Conservation (phyloP, 352 stramenopile genomes). For the Globisporangium viniferum region DNA sequence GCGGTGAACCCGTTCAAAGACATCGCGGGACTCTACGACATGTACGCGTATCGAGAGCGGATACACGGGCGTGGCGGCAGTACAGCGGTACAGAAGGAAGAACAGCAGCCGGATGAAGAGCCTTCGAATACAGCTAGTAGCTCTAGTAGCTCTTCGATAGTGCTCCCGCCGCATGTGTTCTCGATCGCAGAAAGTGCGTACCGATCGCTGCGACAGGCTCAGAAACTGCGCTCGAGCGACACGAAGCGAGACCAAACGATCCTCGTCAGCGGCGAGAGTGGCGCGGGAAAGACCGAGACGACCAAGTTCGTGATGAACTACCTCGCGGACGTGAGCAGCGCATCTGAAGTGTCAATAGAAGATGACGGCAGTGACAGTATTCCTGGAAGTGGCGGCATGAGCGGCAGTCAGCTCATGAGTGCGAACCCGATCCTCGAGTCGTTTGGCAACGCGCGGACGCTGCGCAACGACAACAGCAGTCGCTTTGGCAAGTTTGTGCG, state of each 20-base stretch:
- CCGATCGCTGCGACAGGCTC: conserved; percentile 36
- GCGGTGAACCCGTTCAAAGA: conserved; percentile 82
- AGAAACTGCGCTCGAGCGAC: conserved; percentile 34
- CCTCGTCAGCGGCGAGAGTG: conserved; percentile 48
- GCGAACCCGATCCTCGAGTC: conserved; percentile 84
- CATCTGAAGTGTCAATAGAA: conserved; percentile 16
- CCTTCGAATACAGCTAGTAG: conserved; percentile 4
- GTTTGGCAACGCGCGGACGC: conserved; percentile 80
- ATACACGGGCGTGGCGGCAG: conserved; percentile 11
- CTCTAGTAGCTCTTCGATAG: conserved; percentile 14
- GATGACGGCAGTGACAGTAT: neutral
- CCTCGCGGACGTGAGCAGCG: conserved; percentile 31
- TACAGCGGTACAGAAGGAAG: too few species aligned
- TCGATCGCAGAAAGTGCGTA: conserved; percentile 73
- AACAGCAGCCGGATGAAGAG: neutral
- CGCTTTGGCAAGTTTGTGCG: conserved; percentile 88
- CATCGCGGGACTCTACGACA: conserved; percentile 64
- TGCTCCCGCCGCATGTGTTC: conserved; percentile 78
- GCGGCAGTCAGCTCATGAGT: conserved; percentile 63
- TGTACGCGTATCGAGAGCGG: conserved; percentile 34
- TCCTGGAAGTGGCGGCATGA: conserved; percentile 30
- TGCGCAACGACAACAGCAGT: conserved; percentile 83
- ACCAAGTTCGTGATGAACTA: conserved; percentile 82
- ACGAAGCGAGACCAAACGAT: conserved; percentile 41
- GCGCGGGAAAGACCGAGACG: conserved; percentile 47